phyloP scores from a whole-genome alignment of 2,329 filamentous ascomycete genomes.

The Epicoccum nigrum region DNA sequence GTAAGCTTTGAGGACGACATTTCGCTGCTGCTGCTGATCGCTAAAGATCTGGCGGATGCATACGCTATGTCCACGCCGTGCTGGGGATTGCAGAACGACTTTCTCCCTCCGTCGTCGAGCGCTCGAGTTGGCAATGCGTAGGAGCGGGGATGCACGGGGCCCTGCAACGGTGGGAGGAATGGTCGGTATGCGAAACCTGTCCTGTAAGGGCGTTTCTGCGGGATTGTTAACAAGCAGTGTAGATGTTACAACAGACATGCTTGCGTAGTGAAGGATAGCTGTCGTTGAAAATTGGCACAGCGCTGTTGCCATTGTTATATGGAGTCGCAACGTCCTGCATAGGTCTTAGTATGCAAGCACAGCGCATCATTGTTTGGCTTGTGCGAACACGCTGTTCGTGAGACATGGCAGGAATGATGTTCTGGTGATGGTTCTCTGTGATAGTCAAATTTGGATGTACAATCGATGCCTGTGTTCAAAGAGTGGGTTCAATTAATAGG shows the following conservation, averaged over 20 bases:
- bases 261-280: neutral
- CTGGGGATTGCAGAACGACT: conserved; percentile 35
- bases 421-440: too few relatives aligned
- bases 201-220: neutral
- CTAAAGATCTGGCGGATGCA: conserved; percentile 41
- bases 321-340: neutral
- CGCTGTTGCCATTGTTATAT: neutral
- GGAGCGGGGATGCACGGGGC: neutral
- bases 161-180: conserved; percentile 2
- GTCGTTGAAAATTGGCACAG: neutral
- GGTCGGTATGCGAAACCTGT: conserved; percentile 8
- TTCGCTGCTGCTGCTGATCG: conserved; percentile 11
- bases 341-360: neutral
- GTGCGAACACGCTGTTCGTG: conserved; percentile 1
- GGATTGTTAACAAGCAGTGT: neutral
- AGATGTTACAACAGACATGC: conserved; percentile 5
- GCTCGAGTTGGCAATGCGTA: conserved; percentile 29
- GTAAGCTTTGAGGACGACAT: too few relatives aligned
- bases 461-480: too few relatives aligned
- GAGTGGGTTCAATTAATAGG: too few relatives aligned
- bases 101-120: conserved; percentile 29
- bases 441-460: too few relatives aligned
- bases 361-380: neutral
- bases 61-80: conserved; percentile 34
- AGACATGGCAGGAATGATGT: too few relatives aligned